phyloP scores from a whole-genome alignment of 495 filamentous ascomycete genomes.

The Neurospora sp. region DNA sequence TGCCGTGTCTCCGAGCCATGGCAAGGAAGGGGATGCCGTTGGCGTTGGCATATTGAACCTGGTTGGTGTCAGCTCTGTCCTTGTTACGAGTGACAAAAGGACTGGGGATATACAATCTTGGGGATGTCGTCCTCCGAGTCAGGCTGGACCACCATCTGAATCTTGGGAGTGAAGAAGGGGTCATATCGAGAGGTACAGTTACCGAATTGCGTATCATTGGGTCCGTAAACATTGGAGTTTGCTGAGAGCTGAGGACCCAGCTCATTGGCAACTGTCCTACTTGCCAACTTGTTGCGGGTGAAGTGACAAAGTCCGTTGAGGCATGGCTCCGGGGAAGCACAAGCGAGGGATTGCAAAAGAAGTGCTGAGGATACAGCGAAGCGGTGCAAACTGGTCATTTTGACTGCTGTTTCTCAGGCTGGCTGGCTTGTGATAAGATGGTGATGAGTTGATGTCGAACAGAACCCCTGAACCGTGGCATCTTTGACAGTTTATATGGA shows the following conservation, averaged over 20 bases:
- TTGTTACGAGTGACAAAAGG: background rate
- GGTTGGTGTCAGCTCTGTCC: background rate
- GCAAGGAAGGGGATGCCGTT: conserved; percentile 41
- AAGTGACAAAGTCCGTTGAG: background rate
- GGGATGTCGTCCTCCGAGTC: conserved; percentile 42
- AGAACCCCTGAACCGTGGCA: background rate
- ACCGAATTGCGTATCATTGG: conserved; percentile 28
- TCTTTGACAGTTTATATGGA: background rate
- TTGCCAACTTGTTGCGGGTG: background rate
- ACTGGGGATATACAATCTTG: conserved; percentile 28
- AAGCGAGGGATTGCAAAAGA: background rate
- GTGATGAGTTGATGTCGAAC: background rate
- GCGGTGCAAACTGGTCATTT: background rate
- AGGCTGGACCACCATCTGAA: conserved; percentile 39
- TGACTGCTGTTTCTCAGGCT: background rate
- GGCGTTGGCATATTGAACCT: conserved; percentile 39
- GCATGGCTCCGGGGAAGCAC: background rate
- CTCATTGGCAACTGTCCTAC: background rate
- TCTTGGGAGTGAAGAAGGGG: conserved; percentile 26
- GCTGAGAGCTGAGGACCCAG: background rate
- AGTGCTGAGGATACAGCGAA: background rate
- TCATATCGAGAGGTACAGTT: conserved; percentile 37
- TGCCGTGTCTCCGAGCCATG: conserved; percentile 38
- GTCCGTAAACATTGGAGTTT: background rate
- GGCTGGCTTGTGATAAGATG: background rate